These are phyloP conservation scores for Nymphaea thermarum DNA, from an alignment of 164 flowering plant species.

Conservation along the genomic window DNA sequence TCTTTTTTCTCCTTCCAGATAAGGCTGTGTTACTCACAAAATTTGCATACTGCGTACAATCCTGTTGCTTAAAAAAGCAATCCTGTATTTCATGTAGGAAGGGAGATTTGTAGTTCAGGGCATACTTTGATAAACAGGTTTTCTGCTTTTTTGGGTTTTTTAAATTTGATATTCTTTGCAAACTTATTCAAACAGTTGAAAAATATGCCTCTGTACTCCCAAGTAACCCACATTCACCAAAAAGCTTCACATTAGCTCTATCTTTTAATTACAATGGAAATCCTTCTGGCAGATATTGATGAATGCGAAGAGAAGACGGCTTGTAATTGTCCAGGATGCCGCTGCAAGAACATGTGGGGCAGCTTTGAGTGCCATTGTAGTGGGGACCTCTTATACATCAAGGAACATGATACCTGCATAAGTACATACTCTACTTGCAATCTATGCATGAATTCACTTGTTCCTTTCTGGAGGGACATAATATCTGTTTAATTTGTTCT, in stretches of 20 bases:
- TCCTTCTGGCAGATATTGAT: slow-evolving; percentile 48
- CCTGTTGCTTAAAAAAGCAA: not conserved
- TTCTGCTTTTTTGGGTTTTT: too few species aligned
- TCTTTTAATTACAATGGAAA: not conserved
- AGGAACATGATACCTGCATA: slow-evolving; percentile 85
- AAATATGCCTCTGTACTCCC: not conserved
- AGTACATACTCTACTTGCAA: slow-evolving; percentile 30
- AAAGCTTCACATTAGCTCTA: not conserved
- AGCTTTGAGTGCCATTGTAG: slow-evolving; percentile 68
- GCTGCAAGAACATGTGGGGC: slow-evolving; percentile 85
- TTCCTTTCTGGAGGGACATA: not conserved
- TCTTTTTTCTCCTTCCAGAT: not conserved
- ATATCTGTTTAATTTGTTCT: not conserved
- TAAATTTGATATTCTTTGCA: too few species aligned
- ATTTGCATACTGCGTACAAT: not conserved
- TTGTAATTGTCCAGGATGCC: slow-evolving; percentile 81
- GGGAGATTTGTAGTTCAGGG: too few species aligned
- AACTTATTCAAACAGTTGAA: not conserved
- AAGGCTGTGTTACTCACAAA: not conserved
- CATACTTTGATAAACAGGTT: too few species aligned
- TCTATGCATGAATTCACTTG: slow-evolving; percentile 1
- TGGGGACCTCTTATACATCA: slow-evolving; percentile 72
- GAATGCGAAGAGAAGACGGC: slow-evolving; percentile 85
- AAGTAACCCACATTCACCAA: not conserved
- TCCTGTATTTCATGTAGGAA: too few species aligned